phyloP scores from a whole-genome alignment of 257 asterid species.

The Phtheirospermum japonicum region DNA sequence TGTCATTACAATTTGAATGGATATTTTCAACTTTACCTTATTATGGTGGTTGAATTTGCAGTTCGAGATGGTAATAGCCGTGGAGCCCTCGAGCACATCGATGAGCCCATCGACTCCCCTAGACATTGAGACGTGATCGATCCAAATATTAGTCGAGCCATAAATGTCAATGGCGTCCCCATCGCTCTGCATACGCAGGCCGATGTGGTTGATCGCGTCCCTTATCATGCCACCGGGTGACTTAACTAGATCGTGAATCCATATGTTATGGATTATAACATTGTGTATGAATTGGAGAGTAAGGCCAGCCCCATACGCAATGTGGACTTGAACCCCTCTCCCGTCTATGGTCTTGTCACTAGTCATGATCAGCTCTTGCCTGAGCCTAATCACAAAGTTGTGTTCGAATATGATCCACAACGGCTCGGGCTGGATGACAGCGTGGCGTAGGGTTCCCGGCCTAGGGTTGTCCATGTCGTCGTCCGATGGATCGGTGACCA shows the following conservation, averaged over 20 bases:
- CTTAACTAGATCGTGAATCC: constrained; percentile 56
- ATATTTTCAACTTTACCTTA: constrained; percentile 41
- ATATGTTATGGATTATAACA: constrained; percentile 58
- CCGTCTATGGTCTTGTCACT: constrained; percentile 80
- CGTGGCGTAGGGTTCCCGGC: constrained; percentile 57
- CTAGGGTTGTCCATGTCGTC: constrained; percentile 34
- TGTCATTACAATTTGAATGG: too few species aligned
- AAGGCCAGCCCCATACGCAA: constrained; percentile 76
- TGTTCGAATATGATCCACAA: constrained; percentile 54
- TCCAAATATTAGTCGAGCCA: constrained; percentile 57
- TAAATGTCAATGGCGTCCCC: constrained; percentile 69
- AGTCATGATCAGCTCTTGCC: constrained; percentile 51
- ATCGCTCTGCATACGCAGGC: constrained; percentile 60
- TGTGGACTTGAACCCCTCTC: constrained; percentile 57
- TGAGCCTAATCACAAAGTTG: constrained; percentile 48
- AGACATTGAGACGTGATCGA: constrained; percentile 63
- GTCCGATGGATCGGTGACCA: constrained; percentile 45
- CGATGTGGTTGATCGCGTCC: constrained; percentile 50
- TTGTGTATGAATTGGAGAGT: constrained; percentile 67
- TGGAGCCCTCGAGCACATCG: constrained; percentile 80
- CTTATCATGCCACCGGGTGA: constrained; percentile 60
- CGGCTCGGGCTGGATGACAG: constrained; percentile 47
- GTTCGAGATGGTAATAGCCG: constrained; percentile 81
- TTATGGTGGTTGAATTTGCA: constrained; percentile 89
- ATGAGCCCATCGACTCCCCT: constrained; percentile 63